phyloP scores from a whole-genome alignment of 1,284 basidiomycete species.

The Naganishia cerealis region DNA sequence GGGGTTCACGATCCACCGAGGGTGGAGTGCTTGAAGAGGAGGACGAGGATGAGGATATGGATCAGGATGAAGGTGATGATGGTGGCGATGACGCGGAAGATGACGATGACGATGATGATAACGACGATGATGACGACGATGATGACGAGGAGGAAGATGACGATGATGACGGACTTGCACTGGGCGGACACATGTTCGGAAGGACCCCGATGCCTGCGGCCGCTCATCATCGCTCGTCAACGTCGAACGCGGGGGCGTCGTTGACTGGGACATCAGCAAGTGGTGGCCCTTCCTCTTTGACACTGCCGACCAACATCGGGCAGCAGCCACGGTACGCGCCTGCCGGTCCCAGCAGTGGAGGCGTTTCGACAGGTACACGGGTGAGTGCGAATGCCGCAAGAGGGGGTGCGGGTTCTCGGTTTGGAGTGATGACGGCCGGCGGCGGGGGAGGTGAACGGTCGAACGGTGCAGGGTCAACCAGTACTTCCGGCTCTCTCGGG shows the following conservation, averaged over 20 bases:
- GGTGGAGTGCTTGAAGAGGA: background rate
- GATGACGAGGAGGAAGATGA: slow-evolving; percentile 5
- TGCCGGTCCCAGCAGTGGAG: background rate
- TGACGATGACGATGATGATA: background rate
- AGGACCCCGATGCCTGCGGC: background rate
- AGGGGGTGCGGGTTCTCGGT: slow-evolving; percentile 9
- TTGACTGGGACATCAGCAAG: too few relatives aligned
- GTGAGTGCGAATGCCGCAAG: slow-evolving; percentile 14
- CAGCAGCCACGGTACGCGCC: background rate
- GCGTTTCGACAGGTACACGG: background rate
- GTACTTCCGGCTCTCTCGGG: background rate
- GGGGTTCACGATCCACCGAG: background rate
- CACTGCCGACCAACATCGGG: background rate
- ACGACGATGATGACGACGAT: background rate
- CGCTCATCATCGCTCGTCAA: too few relatives aligned
- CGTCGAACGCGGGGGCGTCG: too few relatives aligned
- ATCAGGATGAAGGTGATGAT: background rate
- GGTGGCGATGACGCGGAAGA: background rate
- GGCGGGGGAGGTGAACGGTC: background rate
- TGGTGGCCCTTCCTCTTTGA: background rate
- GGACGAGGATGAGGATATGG: slow-evolving; percentile 11
- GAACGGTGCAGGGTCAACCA: background rate
- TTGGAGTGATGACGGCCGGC: slow-evolving; percentile 7
- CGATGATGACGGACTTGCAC: slow-evolving; percentile 19
- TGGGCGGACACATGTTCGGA: background rate